Evolutionary conservation across 208 protist species (phyloP), one percentile per base, ranked within the genome.

Genomic region (Leishmania braziliensis): DNA sequence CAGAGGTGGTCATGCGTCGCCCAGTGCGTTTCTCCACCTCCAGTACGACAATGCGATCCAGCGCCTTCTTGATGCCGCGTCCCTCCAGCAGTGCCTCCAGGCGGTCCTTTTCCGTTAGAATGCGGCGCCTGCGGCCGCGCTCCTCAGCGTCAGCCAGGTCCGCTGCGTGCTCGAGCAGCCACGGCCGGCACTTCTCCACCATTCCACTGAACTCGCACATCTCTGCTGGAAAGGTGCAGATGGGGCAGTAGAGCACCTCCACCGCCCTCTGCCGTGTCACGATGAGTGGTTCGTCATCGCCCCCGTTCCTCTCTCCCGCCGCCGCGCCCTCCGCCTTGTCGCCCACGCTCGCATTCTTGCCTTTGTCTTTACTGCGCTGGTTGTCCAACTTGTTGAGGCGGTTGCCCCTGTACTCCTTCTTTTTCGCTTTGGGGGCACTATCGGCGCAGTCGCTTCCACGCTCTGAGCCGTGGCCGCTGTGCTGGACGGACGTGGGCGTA

Each of bases 151-250:
- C 93, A 23, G 92, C 95, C 18, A 96, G 88, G 85, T 96, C 95
- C 43, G 91, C 89, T 5, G 93, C 93, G 80, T 98, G 90, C 78
- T 95, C 90, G 26, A 93, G 91, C 69, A 98, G 86, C 95, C 95
- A 98, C 72, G 93, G 93, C 12, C 93, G 91, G 82, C 96, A 98
- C 86, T 97, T 94, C 43, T 98, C 94, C 83, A 96, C 91, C 88
- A 96, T 95, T 16, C 96, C 96, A 77, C 90, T 91, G 86, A 94
- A 98, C 89, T 98, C 96, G 79, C 96, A 98, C 88, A 95, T 94
- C 83, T 98, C 96, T 0, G 94, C 93, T 0, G 96, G 96, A 58
- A 98, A 97, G 53, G 90, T 97, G 86, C 96, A 98, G 39, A 94
- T 90, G 26, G 96, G 95, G 84, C 96, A 98, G 89, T 98, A 98